Conservation (phyloP, 2,329 filamentous ascomycete genomes). For the Chaetoscypha palmicola region DNA sequence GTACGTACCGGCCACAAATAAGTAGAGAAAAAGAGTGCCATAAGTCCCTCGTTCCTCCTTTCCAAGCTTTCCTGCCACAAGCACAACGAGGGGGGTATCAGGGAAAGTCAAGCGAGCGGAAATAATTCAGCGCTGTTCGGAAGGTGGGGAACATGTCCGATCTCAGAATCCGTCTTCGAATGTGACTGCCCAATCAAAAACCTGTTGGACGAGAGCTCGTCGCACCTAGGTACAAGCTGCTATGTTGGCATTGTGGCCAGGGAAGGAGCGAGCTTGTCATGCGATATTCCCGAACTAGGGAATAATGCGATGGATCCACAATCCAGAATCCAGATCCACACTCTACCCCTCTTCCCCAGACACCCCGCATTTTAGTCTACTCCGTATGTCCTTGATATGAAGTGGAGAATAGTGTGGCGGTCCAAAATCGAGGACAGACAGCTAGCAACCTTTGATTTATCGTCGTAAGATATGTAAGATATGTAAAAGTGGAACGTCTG, state of each 20-base stretch:
- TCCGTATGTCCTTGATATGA: neutral
- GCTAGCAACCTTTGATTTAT: too few relatives aligned
- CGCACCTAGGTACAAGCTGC: too few relatives aligned
- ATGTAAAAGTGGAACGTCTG: too few relatives aligned
- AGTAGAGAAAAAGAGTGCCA: neutral
- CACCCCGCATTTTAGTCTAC: constrained; percentile 3
- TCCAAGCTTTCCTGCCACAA: neutral
- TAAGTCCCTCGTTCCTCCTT: neutral
- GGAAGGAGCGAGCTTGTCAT: too few relatives aligned
- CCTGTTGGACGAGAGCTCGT: too few relatives aligned
- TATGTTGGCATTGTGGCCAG: too few relatives aligned
- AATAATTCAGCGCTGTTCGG: neutral
- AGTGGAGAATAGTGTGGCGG: neutral
- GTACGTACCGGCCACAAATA: neutral
- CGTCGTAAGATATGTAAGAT: too few relatives aligned
- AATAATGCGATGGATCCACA: too few relatives aligned
- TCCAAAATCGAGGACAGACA: neutral
- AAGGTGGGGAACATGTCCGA: too few relatives aligned
- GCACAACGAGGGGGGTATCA: neutral
- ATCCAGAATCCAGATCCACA: too few relatives aligned
- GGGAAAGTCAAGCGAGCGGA: neutral
- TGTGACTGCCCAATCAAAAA: neutral
- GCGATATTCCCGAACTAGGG: too few relatives aligned
- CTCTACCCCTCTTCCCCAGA: neutral
- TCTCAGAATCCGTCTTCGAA: too few relatives aligned